Conservation (phyloP, 345 rosid species). For the Alliaria petiolata region DNA sequence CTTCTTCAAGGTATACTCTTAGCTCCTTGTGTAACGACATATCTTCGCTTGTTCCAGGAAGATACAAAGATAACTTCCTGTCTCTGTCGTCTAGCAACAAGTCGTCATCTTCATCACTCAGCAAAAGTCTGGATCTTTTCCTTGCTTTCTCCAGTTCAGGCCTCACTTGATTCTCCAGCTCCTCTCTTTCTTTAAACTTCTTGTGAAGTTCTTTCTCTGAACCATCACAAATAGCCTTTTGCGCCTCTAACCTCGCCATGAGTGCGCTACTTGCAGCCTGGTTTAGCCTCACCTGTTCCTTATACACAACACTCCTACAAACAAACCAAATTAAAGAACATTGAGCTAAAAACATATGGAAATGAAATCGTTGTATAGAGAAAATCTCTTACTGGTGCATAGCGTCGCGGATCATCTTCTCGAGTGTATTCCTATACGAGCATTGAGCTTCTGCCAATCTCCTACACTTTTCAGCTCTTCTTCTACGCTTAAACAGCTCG, state of each 20-base stretch:
- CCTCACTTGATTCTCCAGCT: conserved; percentile 66
- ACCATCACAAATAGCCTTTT: conserved; percentile 81
- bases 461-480: conserved; percentile 94
- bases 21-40: conserved; percentile 63
- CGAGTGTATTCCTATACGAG: conserved; percentile 70
- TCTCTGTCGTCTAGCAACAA: conserved; percentile 45
- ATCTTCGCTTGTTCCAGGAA: conserved; percentile 58
- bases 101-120: conserved; percentile 49
- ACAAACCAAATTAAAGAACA: background rate
- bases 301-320: conserved; percentile 81
- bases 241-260: conserved; percentile 91
- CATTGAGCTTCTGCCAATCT: conserved; percentile 91
- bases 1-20: conserved; percentile 66
- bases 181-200: conserved; percentile 79
- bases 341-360: background rate
- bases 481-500: conserved; percentile 64
- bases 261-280: conserved; percentile 82
- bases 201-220: conserved; percentile 87
- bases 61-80: conserved; percentile 46
- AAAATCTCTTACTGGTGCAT: conserved; percentile 85
- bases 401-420: conserved; percentile 97
- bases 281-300: conserved; percentile 91
- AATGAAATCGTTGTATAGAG: background rate
- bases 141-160: conserved; percentile 77
- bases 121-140: conserved; percentile 60